A percentile compares a stretch with the other conserved stretches of the same genome.
Evolutionary conservation across 768 basidiomycete genomes (phyloP).

Genomic region (Kwoniella pini): DNA sequence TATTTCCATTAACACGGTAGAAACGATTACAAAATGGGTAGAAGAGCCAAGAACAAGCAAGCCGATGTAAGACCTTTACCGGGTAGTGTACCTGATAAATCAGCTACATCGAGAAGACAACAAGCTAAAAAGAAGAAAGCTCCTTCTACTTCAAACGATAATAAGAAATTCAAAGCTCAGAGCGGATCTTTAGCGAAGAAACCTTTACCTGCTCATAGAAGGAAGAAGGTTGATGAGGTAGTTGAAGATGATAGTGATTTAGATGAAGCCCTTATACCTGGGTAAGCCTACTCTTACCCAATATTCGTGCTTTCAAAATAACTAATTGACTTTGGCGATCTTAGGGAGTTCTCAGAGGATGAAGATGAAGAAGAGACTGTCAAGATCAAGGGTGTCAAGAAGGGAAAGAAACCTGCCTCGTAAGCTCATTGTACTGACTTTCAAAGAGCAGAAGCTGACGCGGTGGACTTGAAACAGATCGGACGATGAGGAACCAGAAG

Average conservation of each 20-base stretch:
- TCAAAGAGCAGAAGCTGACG: no score
- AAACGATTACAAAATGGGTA: conserved; percentile 39
- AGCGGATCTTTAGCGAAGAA: conserved; percentile 25
- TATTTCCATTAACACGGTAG: no score
- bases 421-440: conserved; percentile 18
- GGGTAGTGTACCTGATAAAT: conserved; percentile 37
- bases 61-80: conserved; percentile 42
- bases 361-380: conserved; percentile 46
- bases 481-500: conserved; percentile 34
- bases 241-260: conserved; percentile 48
- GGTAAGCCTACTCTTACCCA: conserved; percentile 26
- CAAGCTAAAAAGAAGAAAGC: conserved; percentile 45
- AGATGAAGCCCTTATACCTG: conserved; percentile 44
- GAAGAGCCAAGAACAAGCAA: conserved; percentile 53
- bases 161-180: conserved; percentile 32
- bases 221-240: conserved; percentile 40
- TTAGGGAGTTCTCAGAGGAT: conserved; percentile 44
- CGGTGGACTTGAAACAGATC: no score
- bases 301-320: not conserved
- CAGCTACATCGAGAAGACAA: conserved; percentile 15
- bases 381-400: conserved; percentile 43
- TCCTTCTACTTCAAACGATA: conserved; percentile 25
- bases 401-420: conserved; percentile 36
- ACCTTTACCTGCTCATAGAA: conserved; percentile 21
- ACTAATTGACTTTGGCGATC: not conserved